phyloP scores from a whole-genome alignment of 2,329 filamentous ascomycete genomes.

The Scortechinia acanthostroma region DNA sequence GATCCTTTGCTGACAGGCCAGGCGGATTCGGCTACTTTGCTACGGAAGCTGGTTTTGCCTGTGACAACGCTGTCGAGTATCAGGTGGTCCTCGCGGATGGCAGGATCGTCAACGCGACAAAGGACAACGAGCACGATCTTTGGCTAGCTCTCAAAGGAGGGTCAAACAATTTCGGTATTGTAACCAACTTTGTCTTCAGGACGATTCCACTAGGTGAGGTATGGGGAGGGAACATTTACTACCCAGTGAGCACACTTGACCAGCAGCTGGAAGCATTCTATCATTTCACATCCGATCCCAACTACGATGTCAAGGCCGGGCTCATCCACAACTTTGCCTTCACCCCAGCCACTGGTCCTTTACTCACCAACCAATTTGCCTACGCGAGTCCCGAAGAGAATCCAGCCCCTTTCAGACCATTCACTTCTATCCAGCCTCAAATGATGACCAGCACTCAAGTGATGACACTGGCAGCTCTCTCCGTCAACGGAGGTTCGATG shows the following conservation, averaged over 20 bases:
- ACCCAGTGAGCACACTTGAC: not conserved
- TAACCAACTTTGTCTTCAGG: slow-evolving; percentile 34
- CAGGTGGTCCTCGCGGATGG: slow-evolving; percentile 44
- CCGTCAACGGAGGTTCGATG: too few relatives aligned
- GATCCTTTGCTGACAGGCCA: not conserved
- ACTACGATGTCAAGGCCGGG: too few relatives aligned
- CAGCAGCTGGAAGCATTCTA: not conserved
- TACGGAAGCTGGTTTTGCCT: slow-evolving; percentile 33
- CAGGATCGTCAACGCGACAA: slow-evolving; percentile 33
- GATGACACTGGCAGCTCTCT: too few relatives aligned
- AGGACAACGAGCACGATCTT: slow-evolving; percentile 33
- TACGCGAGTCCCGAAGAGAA: not conserved
- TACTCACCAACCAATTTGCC: not conserved
- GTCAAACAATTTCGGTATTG: slow-evolving; percentile 45
- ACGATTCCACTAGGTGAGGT: slow-evolving; percentile 21
- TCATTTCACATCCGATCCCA: not conserved
- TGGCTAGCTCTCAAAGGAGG: slow-evolving; percentile 45
- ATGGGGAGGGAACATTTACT: not conserved
- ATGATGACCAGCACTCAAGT: not conserved
- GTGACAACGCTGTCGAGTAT: slow-evolving; percentile 36
- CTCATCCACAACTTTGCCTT: too few relatives aligned
- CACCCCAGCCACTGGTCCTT: too few relatives aligned
- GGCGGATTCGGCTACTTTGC: slow-evolving; percentile 29
- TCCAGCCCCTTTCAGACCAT: not conserved
- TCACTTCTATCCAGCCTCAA: not conserved